These are phyloP conservation scores for Plasmodium cynomolgi DNA, from an alignment of 169 alveolate genomes.

Conservation along the genomic window DNA sequence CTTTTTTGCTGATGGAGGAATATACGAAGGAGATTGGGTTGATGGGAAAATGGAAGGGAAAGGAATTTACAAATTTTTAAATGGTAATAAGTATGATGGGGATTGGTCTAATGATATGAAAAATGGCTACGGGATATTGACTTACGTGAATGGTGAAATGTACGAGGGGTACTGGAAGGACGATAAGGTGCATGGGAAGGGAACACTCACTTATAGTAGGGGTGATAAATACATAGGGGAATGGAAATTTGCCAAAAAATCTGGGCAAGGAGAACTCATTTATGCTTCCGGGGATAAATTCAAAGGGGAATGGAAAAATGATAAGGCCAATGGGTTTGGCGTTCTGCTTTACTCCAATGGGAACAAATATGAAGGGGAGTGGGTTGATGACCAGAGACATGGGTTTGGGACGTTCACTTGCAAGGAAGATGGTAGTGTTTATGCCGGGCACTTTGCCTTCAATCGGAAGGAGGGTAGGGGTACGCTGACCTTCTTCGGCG, in stretches of 20 bases:
- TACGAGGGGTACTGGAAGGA: conserved; percentile 95
- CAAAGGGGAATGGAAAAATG: conserved; percentile 94
- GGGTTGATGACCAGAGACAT: conserved; percentile 93
- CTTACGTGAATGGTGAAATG: conserved; percentile 92
- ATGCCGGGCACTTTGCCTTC: conserved; percentile 91
- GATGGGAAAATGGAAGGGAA: conserved; percentile 95
- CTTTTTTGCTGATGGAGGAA: conserved; percentile 94
- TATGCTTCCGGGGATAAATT: conserved; percentile 93
- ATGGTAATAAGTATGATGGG: conserved; percentile 95
- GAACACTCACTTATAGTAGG: conserved; percentile 90
- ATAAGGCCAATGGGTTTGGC: conserved; percentile 96
- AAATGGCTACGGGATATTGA: conserved; percentile 93
- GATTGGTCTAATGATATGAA: conserved; percentile 96
- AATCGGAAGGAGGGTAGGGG: conserved; percentile 94
- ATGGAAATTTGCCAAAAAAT: conserved; percentile 93
- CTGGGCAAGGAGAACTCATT: conserved; percentile 95
- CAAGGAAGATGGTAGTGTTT: conserved; percentile 90
- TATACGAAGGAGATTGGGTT: conserved; percentile 97
- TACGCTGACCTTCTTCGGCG: conserved; percentile 84
- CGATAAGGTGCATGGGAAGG: conserved; percentile 94
- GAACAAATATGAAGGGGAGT: conserved; percentile 93
- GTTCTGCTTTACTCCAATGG: conserved; percentile 93
- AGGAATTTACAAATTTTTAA: conserved; percentile 92
- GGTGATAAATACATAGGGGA: conserved; percentile 96
- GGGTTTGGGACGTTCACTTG: conserved; percentile 92